Base-by-base conservation (phyloP, 139 green algal species). In the Nannochloris sp. region DNA sequence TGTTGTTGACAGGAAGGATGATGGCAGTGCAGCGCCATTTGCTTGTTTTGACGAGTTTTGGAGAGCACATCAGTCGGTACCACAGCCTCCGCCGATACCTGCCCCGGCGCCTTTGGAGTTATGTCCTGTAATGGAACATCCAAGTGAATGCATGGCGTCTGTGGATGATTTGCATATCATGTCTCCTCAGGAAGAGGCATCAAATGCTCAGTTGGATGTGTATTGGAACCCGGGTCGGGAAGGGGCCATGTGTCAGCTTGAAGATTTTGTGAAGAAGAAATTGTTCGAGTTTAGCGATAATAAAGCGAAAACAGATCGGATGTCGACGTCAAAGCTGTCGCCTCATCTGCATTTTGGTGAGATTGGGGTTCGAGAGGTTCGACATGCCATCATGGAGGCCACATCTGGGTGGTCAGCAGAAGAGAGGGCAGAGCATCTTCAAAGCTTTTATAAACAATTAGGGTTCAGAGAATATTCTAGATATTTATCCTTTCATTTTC, bases 401-500 rank as follows among this genome's bases (percentile, higher is more conserved):
- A 56, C 55, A 13, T 20, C 9, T 23, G 1, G 30, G 9, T 59
- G 63, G 49, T 10, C 20, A 28, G 56, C 25, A 17, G 31, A 44
- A 23, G 58, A 58, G 17, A 31, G 33, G 53, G 59, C 33, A 16
- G 40, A 62, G 50, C 46, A 53, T 23, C 56, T 48, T 45, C 83
- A 76, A 56, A 26, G 67, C n/a, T 96, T 94, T 75, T 62, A 95
- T 72, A 75, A 79, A 28, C 84, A 96, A 76, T 66, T 96, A 67
- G 89, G 82, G 5, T 92, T 90, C 70, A 75, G 90, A 14, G 90
- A 96, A 81, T 96, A 96, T 70, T 72, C 56, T 25, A 79, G 87
- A 66, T 96, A 96, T 80, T 81, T 96, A 33, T 82, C 80, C 45
- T 96, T 95, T 81, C 88, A 96, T 81, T 96, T 92, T 82, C 90